phyloP scores from a whole-genome alignment of 202 grass and related monocot genomes.

The Brachypodium distachyon region DNA sequence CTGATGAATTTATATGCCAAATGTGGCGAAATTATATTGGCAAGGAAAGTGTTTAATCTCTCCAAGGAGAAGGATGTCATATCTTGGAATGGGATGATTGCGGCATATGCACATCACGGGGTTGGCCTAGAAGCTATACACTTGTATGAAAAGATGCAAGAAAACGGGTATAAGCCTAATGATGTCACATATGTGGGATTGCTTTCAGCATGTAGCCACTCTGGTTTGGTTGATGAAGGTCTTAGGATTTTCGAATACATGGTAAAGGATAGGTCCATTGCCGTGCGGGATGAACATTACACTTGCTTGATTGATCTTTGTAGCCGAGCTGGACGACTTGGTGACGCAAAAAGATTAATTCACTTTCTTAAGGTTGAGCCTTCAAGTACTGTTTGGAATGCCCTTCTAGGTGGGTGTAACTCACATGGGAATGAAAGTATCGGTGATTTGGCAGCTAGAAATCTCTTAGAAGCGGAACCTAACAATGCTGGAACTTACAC shows the following conservation, averaged over 20 bases:
- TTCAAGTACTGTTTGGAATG: conserved; percentile 44
- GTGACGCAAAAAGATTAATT: conserved; percentile 66
- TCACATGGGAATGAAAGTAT: conserved; percentile 57
- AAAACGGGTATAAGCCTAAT: conserved; percentile 59
- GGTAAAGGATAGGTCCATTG: conserved; percentile 48
- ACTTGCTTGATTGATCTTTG: conserved; percentile 79
- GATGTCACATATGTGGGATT: conserved; percentile 75
- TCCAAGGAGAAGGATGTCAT: conserved; percentile 53
- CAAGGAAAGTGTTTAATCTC: conserved; percentile 62
- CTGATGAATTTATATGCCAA: conserved; percentile 70
- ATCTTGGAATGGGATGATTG: conserved; percentile 78
- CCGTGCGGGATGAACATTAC: conserved; percentile 71
- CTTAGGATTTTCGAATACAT: conserved; percentile 63
- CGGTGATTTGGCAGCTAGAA: conserved; percentile 57
- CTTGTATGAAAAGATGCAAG: conserved; percentile 64
- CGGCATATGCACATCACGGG: conserved; percentile 70
- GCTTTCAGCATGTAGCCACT: conserved; percentile 82
- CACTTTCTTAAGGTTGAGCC: conserved; percentile 42
- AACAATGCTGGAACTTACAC: conserved; percentile 69
- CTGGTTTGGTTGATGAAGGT: conserved; percentile 67
- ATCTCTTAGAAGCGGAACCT: conserved; percentile 67
- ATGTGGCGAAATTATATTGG: conserved; percentile 60
- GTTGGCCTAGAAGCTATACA: conserved; percentile 53
- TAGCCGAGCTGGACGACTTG: conserved; percentile 56
- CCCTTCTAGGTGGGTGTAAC: conserved; percentile 75